A percentile compares a stretch with the other conserved stretches of the same genome.
Conservation (phyloP, 2,329 filamentous ascomycete species). For the Aspergillus japonicus region DNA sequence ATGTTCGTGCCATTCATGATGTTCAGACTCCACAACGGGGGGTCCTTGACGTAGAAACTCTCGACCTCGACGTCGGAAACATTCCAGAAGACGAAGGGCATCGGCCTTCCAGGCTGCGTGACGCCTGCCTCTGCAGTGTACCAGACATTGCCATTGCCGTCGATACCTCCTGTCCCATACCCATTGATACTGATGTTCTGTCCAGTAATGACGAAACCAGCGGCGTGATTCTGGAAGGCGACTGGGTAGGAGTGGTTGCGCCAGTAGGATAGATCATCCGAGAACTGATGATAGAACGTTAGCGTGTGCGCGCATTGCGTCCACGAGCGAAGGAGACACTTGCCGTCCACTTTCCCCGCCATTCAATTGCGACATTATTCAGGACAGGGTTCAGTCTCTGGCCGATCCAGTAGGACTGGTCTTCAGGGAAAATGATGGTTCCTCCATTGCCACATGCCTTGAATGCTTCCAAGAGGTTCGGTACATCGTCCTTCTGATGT, state of each 20-base stretch:
- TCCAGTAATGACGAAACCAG: slow-evolving; percentile 53
- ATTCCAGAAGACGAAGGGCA: slow-evolving; percentile 61
- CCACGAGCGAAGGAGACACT: slow-evolving; percentile 2
- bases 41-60: slow-evolving; percentile 53
- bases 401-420: slow-evolving; percentile 53
- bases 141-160: slow-evolving; percentile 57
- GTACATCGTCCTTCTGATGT: slow-evolving; percentile 41
- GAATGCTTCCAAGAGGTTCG: slow-evolving; percentile 44
- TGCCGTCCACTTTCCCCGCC: slow-evolving; percentile 54
- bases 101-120: slow-evolving; percentile 53
- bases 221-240: slow-evolving; percentile 57
- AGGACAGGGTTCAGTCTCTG: slow-evolving; percentile 51
- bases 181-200: slow-evolving; percentile 54
- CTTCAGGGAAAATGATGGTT: slow-evolving; percentile 52
- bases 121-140: slow-evolving; percentile 50
- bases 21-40: slow-evolving; percentile 55
- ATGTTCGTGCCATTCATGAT: slow-evolving; percentile 60
- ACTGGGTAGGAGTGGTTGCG: slow-evolving; percentile 54
- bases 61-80: slow-evolving; percentile 54
- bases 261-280: slow-evolving; percentile 55
- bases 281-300: slow-evolving; percentile 37
- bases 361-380: slow-evolving; percentile 52
- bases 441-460: slow-evolving; percentile 41
- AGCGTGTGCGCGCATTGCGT: background rate
- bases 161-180: slow-evolving; percentile 53